Evolutionary conservation across 2,329 filamentous ascomycete species (phyloP).

Genomic region (Fusarium globosum): DNA sequence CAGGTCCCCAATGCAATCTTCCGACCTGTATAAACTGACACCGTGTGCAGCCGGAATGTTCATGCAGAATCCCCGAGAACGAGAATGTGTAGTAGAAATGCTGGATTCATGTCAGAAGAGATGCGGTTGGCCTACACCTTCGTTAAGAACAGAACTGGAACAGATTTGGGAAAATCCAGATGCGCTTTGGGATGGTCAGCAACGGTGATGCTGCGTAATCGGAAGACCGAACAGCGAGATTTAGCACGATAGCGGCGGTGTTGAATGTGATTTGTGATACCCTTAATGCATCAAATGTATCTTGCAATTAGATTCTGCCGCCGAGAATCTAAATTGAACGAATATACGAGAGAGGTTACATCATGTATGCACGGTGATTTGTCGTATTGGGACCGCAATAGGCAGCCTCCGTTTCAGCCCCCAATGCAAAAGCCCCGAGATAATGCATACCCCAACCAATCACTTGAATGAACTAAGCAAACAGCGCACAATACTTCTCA

Average conservation of each 20-base stretch:
- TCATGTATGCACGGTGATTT: background rate
- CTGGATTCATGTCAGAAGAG: constrained; percentile 34
- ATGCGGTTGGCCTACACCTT: constrained; percentile 40
- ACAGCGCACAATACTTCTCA: too few relatives aligned
- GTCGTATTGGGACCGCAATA: background rate
- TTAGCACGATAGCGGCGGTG: background rate
- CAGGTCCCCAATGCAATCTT: accelerated
- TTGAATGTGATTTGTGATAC: too few relatives aligned
- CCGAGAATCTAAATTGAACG: background rate
- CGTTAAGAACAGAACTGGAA: constrained; percentile 32
- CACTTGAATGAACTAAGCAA: background rate
- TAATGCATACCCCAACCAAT: background rate
- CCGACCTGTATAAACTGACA: accelerated
- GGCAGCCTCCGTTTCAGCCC: background rate
- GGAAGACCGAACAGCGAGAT: too few relatives aligned
- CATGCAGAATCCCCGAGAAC: constrained; percentile 30
- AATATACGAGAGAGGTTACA: background rate
- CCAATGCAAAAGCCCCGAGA: background rate
- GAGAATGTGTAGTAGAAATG: constrained; percentile 33
- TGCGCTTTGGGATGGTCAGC: constrained; percentile 1
- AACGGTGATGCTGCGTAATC: background rate
- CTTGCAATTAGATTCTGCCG: accelerated
- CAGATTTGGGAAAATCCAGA: constrained; percentile 34
- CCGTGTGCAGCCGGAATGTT: constrained; percentile 22
- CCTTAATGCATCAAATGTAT: background rate